A percentile compares a stretch with the other conserved stretches of the same genome.
phyloP scores from a whole-genome alignment of 305 asterid genomes.

The Fraxinus angustifolia region DNA sequence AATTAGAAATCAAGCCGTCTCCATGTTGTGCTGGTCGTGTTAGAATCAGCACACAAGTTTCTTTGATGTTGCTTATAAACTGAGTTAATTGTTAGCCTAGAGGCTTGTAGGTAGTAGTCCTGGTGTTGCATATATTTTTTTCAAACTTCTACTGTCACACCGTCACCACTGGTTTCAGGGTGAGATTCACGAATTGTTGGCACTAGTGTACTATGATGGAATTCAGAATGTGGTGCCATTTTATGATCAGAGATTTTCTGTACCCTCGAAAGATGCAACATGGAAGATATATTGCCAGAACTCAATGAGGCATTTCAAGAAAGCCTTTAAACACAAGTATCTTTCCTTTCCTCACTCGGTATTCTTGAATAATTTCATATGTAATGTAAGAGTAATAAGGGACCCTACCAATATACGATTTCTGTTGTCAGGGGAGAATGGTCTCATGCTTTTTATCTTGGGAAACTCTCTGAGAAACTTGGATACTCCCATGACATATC shows the following conservation, averaged over 20 bases:
- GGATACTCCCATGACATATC: constrained; percentile 61
- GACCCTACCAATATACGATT: constrained; percentile 24
- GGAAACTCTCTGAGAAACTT: constrained; percentile 94
- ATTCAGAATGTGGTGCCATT: constrained; percentile 97
- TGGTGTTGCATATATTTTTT: not conserved
- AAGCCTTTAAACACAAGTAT: constrained; percentile 84
- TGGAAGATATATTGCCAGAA: constrained; percentile 92
- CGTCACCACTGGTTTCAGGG: constrained; percentile 54
- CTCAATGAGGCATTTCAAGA: constrained; percentile 86
- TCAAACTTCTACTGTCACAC: constrained; percentile 8
- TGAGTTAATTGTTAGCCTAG: constrained; percentile 8
- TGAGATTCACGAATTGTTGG: constrained; percentile 95
- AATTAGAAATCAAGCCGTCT: constrained; percentile 11
- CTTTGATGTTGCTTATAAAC: constrained; percentile 8
- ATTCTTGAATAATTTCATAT: constrained; percentile 27
- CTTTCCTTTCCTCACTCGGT: constrained; percentile 29
- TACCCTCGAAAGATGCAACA: constrained; percentile 63
- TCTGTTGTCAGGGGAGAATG: constrained; percentile 81
- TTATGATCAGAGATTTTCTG: constrained; percentile 81
- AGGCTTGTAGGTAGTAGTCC: constrained; percentile 22
- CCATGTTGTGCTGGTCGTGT: constrained; percentile 13
- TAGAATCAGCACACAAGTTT: constrained; percentile 18
- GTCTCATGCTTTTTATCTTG: constrained; percentile 92
- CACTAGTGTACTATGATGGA: constrained; percentile 94
- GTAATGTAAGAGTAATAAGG: constrained; percentile 15